Conservation (phyloP, 257 asterid species). For the Solanum microdontum region DNA sequence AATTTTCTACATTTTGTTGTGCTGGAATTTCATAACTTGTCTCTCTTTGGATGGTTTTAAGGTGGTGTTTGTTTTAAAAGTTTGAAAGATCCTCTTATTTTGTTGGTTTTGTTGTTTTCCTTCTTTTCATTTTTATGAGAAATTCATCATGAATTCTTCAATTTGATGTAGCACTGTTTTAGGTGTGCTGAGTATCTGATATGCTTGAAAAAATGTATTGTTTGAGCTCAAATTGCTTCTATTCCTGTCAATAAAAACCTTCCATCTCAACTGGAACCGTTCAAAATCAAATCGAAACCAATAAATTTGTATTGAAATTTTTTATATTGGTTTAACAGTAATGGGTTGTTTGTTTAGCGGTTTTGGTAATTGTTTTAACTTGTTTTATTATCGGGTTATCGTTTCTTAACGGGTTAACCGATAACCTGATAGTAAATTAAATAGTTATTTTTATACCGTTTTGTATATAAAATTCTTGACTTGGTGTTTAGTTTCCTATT, state of each 20-base stretch:
- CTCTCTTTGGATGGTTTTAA: background rate
- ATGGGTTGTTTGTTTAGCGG: too few species aligned
- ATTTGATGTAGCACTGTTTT: background rate
- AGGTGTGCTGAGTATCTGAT: background rate
- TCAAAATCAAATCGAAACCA: too few species aligned
- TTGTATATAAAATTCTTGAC: too few species aligned
- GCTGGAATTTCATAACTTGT: background rate
- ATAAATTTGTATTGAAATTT: too few species aligned
- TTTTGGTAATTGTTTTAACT: too few species aligned
- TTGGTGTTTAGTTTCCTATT: too few species aligned
- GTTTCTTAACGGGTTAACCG: too few species aligned
- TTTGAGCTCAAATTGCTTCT: background rate
- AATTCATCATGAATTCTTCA: background rate
- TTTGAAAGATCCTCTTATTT: background rate
- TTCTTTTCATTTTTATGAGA: background rate
- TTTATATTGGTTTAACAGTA: too few species aligned
- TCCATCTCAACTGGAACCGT: background rate
- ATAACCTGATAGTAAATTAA: too few species aligned
- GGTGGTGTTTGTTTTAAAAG: background rate
- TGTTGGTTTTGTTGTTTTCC: background rate
- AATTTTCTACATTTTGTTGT: background rate
- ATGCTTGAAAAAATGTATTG: background rate
- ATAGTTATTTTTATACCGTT: too few species aligned
- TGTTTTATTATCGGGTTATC: too few species aligned
- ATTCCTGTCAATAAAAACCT: background rate